Percentiles rank a stretch among this genome's conserved stretches.
Evolutionary conservation across 2,329 filamentous ascomycete species (phyloP).

Genomic region (Phaeoacremonium minimum): DNA sequence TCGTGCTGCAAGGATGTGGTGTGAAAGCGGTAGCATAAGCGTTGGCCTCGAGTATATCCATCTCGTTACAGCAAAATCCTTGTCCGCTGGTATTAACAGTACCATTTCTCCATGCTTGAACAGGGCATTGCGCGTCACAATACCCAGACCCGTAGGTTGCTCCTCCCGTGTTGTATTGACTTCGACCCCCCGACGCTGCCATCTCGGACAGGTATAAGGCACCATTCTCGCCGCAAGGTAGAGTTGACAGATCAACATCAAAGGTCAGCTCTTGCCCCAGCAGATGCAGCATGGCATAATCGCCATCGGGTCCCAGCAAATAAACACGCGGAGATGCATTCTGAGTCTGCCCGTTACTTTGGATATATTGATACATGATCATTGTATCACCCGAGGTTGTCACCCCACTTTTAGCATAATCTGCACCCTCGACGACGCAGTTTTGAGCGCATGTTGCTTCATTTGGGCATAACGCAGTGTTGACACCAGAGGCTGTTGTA

Average conservation of each 20-base stretch:
- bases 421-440: slow-evolving; percentile 40
- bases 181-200: slow-evolving; percentile 47
- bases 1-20: slow-evolving; percentile 51
- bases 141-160: slow-evolving; percentile 44
- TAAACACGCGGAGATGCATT: slow-evolving; percentile 42
- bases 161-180: slow-evolving; percentile 24
- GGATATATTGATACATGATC: slow-evolving; percentile 20
- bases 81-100: slow-evolving; percentile 35
- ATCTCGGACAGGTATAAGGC: slow-evolving; percentile 33
- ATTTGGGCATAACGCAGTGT: slow-evolving; percentile 33
- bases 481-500: slow-evolving; percentile 16
- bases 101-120: slow-evolving; percentile 33
- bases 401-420: slow-evolving; percentile 31
- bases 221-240: slow-evolving; percentile 60
- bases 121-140: slow-evolving; percentile 31
- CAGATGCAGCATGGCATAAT: slow-evolving; percentile 41
- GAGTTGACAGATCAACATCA: slow-evolving; percentile 56
- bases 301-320: slow-evolving; percentile 21
- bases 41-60: slow-evolving; percentile 56
- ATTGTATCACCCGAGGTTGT: slow-evolving; percentile 16
- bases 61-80: slow-evolving; percentile 43
- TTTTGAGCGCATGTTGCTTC: slow-evolving; percentile 38
- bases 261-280: slow-evolving; percentile 59
- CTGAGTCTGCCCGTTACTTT: slow-evolving; percentile 9
- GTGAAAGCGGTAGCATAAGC: slow-evolving; percentile 50